Evolutionary conservation across 371 early-diverging fungal species (phyloP), one percentile per base, ranked within the genome.

Genomic region (Sporodiniella umbellata): DNA sequence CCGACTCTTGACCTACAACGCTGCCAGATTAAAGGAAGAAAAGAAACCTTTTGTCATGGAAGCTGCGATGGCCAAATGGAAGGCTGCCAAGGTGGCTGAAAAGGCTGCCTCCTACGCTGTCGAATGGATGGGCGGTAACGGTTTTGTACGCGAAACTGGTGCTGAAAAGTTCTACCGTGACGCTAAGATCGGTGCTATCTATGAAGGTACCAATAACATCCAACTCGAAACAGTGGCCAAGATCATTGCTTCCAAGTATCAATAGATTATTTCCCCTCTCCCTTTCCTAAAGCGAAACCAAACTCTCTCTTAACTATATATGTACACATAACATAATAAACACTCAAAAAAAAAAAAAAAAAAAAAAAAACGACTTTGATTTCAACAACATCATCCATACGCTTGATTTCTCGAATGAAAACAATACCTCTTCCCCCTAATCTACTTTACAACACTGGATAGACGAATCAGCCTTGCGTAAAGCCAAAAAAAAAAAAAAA

Each of bases 11-110:
- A 96, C 97, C 4, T 98, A 98, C 79, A 98, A 98, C 61, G 98
- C 98, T 24, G 97, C 99, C 10, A 79, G 98, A 38, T 67, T 96
- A 50, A 96, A 96, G 87, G 95, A 97, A 68, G 83, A 92, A 66
- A 91, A 92, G 44, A 85, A 86, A 66, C 68, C 78, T 33, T 95
- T 98, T 64, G 75, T 89, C 39, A 93, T 87, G 85, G 93, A 98
- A 73, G 98, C 98, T 44, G 97, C 98, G 42, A 96, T 98, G 97
- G 96, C 96, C 62, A 98, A 98, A 79, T 85, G 94, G 18, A 89
- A 87, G 61, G 78, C 95, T 23, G 88, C 93, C 45, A 94, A 97
- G 81, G 89, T 98, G 8, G 99, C 99, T 31, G 95, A 95, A 70
- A 84, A 83, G 58, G 83, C 94, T 10, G 82, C 95, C n/a, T 81